phyloP scores from a whole-genome alignment of 2,329 filamentous ascomycete genomes.

The Fusarium newnesense region DNA sequence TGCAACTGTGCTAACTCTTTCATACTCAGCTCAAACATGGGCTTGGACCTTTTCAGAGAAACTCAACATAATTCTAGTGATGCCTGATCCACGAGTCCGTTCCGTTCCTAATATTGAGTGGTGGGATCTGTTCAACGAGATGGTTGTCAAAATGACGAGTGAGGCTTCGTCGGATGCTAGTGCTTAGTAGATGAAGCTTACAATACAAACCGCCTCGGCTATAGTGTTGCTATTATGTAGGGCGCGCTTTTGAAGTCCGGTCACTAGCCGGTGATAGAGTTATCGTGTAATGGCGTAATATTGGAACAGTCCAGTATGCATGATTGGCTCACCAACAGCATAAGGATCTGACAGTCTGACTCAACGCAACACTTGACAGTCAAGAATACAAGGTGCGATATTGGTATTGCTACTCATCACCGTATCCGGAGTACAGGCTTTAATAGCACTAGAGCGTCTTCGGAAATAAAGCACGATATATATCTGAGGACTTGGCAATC shows the following conservation, averaged over 20 bases:
- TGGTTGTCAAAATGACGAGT: background rate
- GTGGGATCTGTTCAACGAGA: background rate
- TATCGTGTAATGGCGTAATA: background rate
- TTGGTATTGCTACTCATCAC: background rate
- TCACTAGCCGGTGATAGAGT: background rate
- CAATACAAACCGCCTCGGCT: background rate
- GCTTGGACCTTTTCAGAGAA: background rate
- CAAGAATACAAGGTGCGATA: background rate
- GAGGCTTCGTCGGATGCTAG: background rate
- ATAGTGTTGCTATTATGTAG: background rate
- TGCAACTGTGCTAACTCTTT: rapidly evolving
- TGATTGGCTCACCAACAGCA: background rate
- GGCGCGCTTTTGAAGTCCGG: background rate
- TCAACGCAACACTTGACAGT: background rate
- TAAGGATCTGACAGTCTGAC: background rate
- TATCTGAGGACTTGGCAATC: background rate
- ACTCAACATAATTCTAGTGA: background rate
- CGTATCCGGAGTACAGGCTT: rapidly evolving
- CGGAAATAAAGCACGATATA: rapidly evolving
- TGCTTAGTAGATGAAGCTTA: background rate
- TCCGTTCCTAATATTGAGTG: background rate
- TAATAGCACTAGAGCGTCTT: rapidly evolving
- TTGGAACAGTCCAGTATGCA: rapidly evolving
- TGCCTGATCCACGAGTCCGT: conserved; percentile 1
- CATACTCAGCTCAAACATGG: conserved; percentile 1